Percentiles rank a stretch among this genome's conserved stretches.
Conservation (phyloP, 257 asterid genomes). For the Avicennia marina region DNA sequence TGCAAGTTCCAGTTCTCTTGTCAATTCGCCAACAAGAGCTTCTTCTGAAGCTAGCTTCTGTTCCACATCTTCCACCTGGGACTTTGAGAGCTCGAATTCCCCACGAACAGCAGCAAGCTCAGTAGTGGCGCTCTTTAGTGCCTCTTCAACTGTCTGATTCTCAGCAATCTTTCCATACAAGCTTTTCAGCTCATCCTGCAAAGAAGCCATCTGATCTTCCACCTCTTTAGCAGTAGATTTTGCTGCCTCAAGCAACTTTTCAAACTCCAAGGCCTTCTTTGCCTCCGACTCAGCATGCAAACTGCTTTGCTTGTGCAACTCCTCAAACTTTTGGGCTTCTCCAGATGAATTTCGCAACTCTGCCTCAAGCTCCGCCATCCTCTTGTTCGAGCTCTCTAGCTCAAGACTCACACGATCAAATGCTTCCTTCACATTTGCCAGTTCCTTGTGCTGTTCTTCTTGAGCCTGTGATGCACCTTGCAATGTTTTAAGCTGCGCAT, state of each 20-base stretch:
- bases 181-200: slow-evolving; percentile 53
- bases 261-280: slow-evolving; percentile 57
- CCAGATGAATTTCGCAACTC: slow-evolving; percentile 41
- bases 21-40: slow-evolving; percentile 40
- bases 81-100: slow-evolving; percentile 64
- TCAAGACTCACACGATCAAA: slow-evolving; percentile 55
- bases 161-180: slow-evolving; percentile 51
- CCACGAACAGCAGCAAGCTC: slow-evolving; percentile 56
- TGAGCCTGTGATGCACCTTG: slow-evolving; percentile 59
- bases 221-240: slow-evolving; percentile 47
- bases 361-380: slow-evolving; percentile 54
- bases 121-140: slow-evolving; percentile 36
- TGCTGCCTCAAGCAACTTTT: slow-evolving; percentile 62
- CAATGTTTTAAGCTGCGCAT: slow-evolving; percentile 47
- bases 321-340: slow-evolving; percentile 67
- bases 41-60: slow-evolving; percentile 68
- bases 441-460: slow-evolving; percentile 53
- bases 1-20: slow-evolving; percentile 47
- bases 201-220: slow-evolving; percentile 57
- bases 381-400: slow-evolving; percentile 62
- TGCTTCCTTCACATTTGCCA: slow-evolving; percentile 49
- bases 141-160: slow-evolving; percentile 64
- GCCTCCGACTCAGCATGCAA: slow-evolving; percentile 66
- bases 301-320: slow-evolving; percentile 70
- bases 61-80: slow-evolving; percentile 52